Conservation (phyloP, 768 basidiomycete species). For the Suillus alpinus region DNA sequence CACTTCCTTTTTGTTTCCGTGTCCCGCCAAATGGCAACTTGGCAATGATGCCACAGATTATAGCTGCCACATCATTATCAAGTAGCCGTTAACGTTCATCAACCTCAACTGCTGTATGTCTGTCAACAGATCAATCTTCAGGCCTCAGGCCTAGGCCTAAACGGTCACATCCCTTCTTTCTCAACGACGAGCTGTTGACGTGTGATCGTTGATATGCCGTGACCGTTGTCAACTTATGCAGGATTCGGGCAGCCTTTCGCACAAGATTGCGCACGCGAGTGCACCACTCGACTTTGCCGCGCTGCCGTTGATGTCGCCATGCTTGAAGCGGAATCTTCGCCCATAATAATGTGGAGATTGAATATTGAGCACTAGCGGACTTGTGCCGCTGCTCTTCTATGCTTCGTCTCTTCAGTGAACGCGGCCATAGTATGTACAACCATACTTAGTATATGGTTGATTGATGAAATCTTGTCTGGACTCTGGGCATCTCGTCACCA, state of each 20-base stretch:
- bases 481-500: slow-evolving; percentile 19
- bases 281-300: background rate
- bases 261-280: background rate
- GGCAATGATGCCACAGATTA: background rate
- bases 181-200: background rate
- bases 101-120: background rate
- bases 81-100: background rate
- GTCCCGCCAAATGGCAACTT: background rate
- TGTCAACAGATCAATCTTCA: background rate
- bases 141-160: background rate
- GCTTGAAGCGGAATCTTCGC: slow-evolving; percentile 25
- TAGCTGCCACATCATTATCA: background rate
- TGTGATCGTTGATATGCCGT: background rate
- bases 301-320: slow-evolving; percentile 11
- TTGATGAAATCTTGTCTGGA: background rate
- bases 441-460: background rate
- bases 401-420: slow-evolving; percentile 17
- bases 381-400: slow-evolving; percentile 25
- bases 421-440: too few relatives aligned
- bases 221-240: background rate
- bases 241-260: background rate
- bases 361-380: slow-evolving; percentile 15
- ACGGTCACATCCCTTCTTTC: background rate
- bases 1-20: background rate
- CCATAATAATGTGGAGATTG: slow-evolving; percentile 24